Evolutionary conservation across 805 yeast species (phyloP).

Genomic region (Candida michaelii): DNA sequence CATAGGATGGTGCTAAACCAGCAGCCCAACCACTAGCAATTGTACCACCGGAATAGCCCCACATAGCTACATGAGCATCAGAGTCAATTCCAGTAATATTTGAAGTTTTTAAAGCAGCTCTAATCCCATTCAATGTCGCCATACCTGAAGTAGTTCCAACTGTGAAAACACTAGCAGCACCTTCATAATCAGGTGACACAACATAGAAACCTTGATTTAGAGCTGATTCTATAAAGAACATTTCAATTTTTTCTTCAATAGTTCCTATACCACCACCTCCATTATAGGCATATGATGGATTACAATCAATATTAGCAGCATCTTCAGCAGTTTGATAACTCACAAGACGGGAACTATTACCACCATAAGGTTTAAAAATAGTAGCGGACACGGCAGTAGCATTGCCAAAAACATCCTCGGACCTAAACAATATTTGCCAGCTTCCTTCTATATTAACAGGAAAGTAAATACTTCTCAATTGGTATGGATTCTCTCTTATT

Average conservation of each 20-base stretch:
- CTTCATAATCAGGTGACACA: slow-evolving; percentile 36
- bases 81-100: slow-evolving; percentile 18
- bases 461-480: slow-evolving; percentile 18
- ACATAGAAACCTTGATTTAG: slow-evolving; percentile 33
- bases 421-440: slow-evolving; percentile 24
- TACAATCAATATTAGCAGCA: slow-evolving; percentile 23
- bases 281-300: slow-evolving; percentile 25
- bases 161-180: slow-evolving; percentile 29
- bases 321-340: slow-evolving; percentile 32
- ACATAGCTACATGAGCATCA: slow-evolving; percentile 21
- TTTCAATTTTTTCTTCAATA: slow-evolving; percentile 18
- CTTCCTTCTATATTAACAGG: slow-evolving; percentile 21
- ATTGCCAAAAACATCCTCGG: slow-evolving; percentile 25
- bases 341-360: slow-evolving; percentile 24
- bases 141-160: slow-evolving; percentile 31
- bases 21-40: slow-evolving; percentile 38
- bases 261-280: slow-evolving; percentile 19
- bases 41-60: slow-evolving; percentile 40
- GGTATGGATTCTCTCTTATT: slow-evolving; percentile 20
- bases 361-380: slow-evolving; percentile 27
- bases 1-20: slow-evolving; percentile 31
- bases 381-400: slow-evolving; percentile 26
- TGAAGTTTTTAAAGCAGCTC: slow-evolving; percentile 23
- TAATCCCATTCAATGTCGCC: slow-evolving; percentile 27
- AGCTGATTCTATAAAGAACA: slow-evolving; percentile 19